Conservation (phyloP, 2,329 filamentous ascomycete species). For the Aspergillus thermomutatus region DNA sequence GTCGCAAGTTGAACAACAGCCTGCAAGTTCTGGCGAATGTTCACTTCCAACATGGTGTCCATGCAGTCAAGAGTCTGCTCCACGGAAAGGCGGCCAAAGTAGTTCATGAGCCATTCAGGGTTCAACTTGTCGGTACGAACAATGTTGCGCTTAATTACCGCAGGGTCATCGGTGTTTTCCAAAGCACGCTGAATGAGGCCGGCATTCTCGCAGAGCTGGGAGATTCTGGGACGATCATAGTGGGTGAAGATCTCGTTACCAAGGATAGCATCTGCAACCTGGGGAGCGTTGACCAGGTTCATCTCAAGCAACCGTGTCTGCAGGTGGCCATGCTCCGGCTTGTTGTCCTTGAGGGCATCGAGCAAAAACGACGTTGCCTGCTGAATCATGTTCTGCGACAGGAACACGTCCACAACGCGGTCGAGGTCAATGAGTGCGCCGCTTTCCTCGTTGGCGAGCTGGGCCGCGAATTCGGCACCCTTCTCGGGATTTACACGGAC, state of each 20-base stretch:
- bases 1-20: conserved; percentile 93
- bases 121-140: conserved; percentile 79
- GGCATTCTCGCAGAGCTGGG: conserved; percentile 87
- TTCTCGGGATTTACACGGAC: conserved; percentile 89
- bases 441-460: conserved; percentile 82
- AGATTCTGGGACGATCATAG: conserved; percentile 88
- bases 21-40: conserved; percentile 95
- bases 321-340: conserved; percentile 85
- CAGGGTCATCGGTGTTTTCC: conserved; percentile 91
- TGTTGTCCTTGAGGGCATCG: conserved; percentile 92
- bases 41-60: conserved; percentile 92
- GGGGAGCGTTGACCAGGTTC: conserved; percentile 94
- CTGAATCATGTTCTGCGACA: conserved; percentile 96
- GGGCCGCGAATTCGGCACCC: conserved; percentile 89
- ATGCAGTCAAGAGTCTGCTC: conserved; percentile 92
- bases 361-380: conserved; percentile 97
- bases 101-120: conserved; percentile 85
- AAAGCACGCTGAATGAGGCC: conserved; percentile 82
- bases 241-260: conserved; percentile 98
- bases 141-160: conserved; percentile 86
- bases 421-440: conserved; percentile 88
- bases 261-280: conserved; percentile 95
- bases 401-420: conserved; percentile 95
- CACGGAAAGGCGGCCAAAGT: conserved; percentile 91
- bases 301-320: conserved; percentile 96